Evolutionary conservation across 805 yeast species (phyloP).

Genomic region (Candida bentonensis): DNA sequence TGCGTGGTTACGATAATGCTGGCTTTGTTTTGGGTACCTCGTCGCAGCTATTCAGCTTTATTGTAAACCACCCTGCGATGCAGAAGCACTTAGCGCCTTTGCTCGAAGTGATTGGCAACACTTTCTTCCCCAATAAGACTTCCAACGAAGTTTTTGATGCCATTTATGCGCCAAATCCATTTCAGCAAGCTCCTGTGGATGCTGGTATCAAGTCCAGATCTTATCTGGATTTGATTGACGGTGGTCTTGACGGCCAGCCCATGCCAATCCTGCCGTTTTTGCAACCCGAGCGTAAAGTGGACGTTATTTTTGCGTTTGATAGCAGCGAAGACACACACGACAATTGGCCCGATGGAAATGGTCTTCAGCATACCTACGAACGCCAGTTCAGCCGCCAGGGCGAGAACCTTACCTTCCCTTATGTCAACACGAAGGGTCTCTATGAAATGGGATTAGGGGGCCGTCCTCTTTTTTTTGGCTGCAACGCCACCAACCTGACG

Average conservation of each 20-base stretch:
- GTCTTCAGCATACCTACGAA: conserved; percentile 37
- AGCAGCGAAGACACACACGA: conserved; percentile 50
- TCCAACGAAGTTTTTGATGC: neutral
- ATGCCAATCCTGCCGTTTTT: conserved; percentile 51
- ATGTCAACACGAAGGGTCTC: conserved; percentile 58
- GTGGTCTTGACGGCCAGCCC: conserved; percentile 56
- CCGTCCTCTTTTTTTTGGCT: conserved; percentile 72
- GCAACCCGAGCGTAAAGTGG: conserved; percentile 45
- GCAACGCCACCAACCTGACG: conserved; percentile 53
- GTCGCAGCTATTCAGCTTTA: conserved; percentile 23
- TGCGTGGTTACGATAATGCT: conserved; percentile 62
- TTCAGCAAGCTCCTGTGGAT: neutral
- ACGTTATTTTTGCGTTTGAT: conserved; percentile 54
- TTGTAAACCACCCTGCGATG: neutral
- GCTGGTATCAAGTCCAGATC: neutral
- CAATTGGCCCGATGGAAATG: conserved; percentile 55
- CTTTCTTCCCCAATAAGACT: neutral
- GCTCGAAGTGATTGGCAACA: neutral
- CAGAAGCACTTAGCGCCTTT: neutral
- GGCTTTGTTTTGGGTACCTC: conserved; percentile 61
- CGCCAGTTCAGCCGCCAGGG: conserved; percentile 44
- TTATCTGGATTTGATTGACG: conserved; percentile 40
- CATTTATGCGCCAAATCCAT: neutral
- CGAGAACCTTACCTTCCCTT: conserved; percentile 55
- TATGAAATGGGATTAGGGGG: conserved; percentile 50